Percentiles rank a stretch among this genome's conserved stretches.
Conservation (phyloP, 208 protist species). For the Leishmania amazonensis region DNA sequence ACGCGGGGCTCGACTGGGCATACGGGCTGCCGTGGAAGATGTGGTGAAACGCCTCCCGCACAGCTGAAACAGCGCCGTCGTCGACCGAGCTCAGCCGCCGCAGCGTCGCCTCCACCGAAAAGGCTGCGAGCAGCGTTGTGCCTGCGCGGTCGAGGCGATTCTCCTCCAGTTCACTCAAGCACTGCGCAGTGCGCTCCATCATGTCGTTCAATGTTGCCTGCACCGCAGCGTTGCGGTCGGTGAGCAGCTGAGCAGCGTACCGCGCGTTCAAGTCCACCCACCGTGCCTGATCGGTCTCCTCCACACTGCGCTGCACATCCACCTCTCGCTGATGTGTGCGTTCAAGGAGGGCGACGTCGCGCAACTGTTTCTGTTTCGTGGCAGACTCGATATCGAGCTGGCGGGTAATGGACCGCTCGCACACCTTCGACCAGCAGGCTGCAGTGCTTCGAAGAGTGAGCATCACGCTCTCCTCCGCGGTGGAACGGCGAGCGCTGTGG, state of each 20-base stretch:
- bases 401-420: constrained; percentile 64
- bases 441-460: constrained; percentile 50
- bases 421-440: constrained; percentile 76
- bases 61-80: not conserved
- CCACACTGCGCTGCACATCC: constrained; percentile 42
- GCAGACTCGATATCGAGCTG: constrained; percentile 58
- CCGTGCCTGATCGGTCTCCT: constrained; percentile 59
- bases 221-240: constrained; percentile 29
- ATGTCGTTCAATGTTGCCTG: constrained; percentile 36
- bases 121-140: constrained; percentile 36
- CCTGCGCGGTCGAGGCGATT: constrained; percentile 34
- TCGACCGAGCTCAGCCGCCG: not conserved
- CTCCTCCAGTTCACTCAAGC: constrained; percentile 42
- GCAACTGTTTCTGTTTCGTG: constrained; percentile 28
- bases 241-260: constrained; percentile 22
- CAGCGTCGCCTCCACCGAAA: constrained; percentile 33
- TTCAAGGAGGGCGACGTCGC: constrained; percentile 52
- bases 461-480: constrained; percentile 60
- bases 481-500: constrained; percentile 30
- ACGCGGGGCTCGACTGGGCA: constrained; percentile 17
- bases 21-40: constrained; percentile 42
- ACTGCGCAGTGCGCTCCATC: constrained; percentile 28
- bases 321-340: constrained; percentile 47
- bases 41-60: constrained; percentile 35
- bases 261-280: constrained; percentile 43